A percentile compares a stretch with the other conserved stretches of the same genome.
Conservation (phyloP, 2,329 filamentous ascomycete species). For the Thermochaetoides dissita region DNA sequence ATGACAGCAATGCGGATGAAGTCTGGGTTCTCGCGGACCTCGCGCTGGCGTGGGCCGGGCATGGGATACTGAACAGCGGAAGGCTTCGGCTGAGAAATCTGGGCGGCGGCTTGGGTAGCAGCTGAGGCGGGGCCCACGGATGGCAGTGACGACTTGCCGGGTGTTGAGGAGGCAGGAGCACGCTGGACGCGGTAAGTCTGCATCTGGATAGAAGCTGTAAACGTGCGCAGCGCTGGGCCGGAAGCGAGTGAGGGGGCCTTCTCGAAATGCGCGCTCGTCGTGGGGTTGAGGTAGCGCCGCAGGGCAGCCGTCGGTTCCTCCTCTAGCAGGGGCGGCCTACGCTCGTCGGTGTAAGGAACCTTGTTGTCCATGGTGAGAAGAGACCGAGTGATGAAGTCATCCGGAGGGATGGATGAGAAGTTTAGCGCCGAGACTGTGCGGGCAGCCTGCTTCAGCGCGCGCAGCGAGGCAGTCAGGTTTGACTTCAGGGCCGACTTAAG, state of each 20-base stretch:
- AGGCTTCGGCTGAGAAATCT: constrained; percentile 17
- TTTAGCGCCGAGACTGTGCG: constrained; percentile 49
- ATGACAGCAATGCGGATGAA: constrained; percentile 59
- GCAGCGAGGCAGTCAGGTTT: constrained; percentile 52
- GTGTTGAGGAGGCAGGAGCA: constrained; percentile 25
- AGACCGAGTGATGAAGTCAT: constrained; percentile 53
- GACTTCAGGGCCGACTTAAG: constrained; percentile 51
- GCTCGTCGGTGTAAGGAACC: constrained; percentile 54
- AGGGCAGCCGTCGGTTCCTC: constrained; percentile 53
- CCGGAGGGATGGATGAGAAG: constrained; percentile 48
- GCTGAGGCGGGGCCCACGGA: constrained; percentile 18
- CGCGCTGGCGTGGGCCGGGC: constrained; percentile 43
- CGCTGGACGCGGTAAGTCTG: constrained; percentile 52
- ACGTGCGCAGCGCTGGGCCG: constrained; percentile 22
- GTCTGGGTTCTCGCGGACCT: constrained; percentile 56
- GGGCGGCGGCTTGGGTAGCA: constrained; percentile 16
- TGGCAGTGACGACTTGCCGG: constrained; percentile 14
- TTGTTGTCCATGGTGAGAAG: constrained; percentile 53
- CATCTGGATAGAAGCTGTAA: constrained; percentile 58
- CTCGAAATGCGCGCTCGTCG: constrained; percentile 35
- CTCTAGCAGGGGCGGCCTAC: constrained; percentile 45
- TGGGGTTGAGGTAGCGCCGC: constrained; percentile 54
- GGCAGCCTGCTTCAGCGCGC: constrained; percentile 49
- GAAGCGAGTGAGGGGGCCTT: constrained; percentile 17
- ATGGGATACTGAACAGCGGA: constrained; percentile 18